Percentiles rank a stretch among this genome's conserved stretches.
Evolutionary conservation across 75 land plant species (phyloP).

Genomic region (Cupressus sempervirens): DNA sequence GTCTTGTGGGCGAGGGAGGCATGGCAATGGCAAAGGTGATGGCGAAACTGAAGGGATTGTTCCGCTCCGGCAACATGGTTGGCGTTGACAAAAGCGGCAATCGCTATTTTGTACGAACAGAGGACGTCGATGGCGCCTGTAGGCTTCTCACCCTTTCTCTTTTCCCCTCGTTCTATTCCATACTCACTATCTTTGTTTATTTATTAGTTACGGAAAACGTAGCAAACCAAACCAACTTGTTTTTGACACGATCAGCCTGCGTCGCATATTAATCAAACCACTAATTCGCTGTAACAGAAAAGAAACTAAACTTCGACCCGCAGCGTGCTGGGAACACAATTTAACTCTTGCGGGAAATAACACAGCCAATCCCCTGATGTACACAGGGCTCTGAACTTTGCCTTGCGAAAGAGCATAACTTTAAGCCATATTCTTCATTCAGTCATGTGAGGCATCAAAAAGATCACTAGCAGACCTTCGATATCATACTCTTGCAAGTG

Average conservation of each 20-base stretch:
- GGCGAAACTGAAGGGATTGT: conserved; percentile 37
- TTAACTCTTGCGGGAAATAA: neutral
- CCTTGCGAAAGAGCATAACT: neutral
- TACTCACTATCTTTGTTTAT: too few species aligned
- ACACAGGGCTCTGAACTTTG: neutral
- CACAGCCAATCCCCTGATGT: neutral
- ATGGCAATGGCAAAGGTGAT: conserved; percentile 35
- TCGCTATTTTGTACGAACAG: conserved; percentile 53
- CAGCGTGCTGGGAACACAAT: neutral
- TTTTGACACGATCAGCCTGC: too few species aligned
- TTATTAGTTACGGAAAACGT: neutral
- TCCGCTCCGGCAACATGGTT: conserved; percentile 38
- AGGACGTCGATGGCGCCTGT: conserved; percentile 55
- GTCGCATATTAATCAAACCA: neutral
- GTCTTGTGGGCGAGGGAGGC: neutral
- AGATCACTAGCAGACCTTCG: too few species aligned
- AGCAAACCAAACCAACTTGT: neutral
- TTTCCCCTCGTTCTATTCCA: neutral
- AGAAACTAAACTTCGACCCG: neutral
- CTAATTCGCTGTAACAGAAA: neutral
- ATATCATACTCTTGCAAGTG: too few species aligned
- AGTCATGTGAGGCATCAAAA: too few species aligned
- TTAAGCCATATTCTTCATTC: neutral
- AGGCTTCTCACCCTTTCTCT: neutral
- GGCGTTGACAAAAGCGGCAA: conserved; percentile 76